Conservation (phyloP, 2,329 filamentous ascomycete genomes). For the Lecanoromycetidae sp. region DNA sequence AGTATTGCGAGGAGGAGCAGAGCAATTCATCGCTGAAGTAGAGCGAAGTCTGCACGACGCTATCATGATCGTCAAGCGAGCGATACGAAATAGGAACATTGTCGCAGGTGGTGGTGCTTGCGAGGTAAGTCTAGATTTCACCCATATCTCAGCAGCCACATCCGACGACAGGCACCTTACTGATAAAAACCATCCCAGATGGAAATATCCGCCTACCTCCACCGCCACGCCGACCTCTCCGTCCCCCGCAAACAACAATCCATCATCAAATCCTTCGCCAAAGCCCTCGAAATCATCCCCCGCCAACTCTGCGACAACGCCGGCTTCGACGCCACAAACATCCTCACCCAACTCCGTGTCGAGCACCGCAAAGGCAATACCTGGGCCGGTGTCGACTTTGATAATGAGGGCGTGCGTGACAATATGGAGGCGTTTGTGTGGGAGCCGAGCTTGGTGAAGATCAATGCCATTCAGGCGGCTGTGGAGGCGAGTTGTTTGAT, state of each 20-base stretch:
- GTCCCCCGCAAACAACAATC: slow-evolving; percentile 91
- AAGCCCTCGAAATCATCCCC: slow-evolving; percentile 91
- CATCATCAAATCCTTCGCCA: slow-evolving; percentile 90
- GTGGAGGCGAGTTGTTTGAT: slow-evolving; percentile 94
- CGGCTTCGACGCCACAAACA: slow-evolving; percentile 95
- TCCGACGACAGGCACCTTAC: not conserved
- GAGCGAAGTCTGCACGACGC: slow-evolving; percentile 96
- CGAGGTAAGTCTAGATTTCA: slow-evolving; percentile 35
- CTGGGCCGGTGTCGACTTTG: slow-evolving; percentile 95
- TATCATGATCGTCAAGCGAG: slow-evolving; percentile 99
- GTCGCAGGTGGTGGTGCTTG: slow-evolving; percentile 88
- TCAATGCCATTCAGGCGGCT: slow-evolving; percentile 92
- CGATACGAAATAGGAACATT: slow-evolving; percentile 86
- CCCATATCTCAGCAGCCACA: not conserved
- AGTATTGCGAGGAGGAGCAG: slow-evolving; percentile 84
- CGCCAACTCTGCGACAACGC: slow-evolving; percentile 97
- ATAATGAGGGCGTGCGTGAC: slow-evolving; percentile 79
- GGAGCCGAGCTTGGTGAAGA: slow-evolving; percentile 92
- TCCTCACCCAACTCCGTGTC: slow-evolving; percentile 88
- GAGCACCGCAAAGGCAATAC: slow-evolving; percentile 87
- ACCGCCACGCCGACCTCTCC: slow-evolving; percentile 84
- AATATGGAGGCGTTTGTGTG: slow-evolving; percentile 95
- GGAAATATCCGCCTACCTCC: slow-evolving; percentile 89
- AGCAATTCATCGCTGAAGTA: slow-evolving; percentile 98
- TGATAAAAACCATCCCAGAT: slow-evolving; percentile 38